Evolutionary conservation across 768 basidiomycete species (phyloP).

Genomic region (Suillus brevipes): DNA sequence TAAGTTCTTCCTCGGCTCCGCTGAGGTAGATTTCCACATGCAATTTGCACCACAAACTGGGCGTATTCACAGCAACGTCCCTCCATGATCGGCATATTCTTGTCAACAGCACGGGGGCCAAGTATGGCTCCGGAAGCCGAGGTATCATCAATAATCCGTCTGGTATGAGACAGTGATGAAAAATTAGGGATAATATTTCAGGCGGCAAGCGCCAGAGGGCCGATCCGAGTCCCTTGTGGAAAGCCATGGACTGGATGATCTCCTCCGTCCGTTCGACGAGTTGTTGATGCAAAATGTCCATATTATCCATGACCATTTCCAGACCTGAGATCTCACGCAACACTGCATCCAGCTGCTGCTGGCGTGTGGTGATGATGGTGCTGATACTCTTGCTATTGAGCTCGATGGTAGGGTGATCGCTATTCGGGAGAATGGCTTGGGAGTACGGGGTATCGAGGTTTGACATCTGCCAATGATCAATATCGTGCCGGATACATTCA

Average conservation of each 20-base stretch:
- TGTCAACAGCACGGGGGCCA: constrained; percentile 40
- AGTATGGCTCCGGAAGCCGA: too few species aligned
- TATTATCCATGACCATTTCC: constrained; percentile 14
- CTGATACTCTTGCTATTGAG: constrained; percentile 14
- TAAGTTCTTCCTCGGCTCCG: too few species aligned
- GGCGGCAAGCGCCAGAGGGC: constrained; percentile 41
- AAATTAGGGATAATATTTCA: constrained; percentile 50
- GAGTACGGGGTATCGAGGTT: background rate
- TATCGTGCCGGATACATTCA: background rate
- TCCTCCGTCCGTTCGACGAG: constrained; percentile 15
- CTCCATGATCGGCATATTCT: constrained; percentile 46
- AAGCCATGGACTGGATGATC: constrained; percentile 18
- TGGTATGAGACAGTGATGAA: constrained; percentile 35
- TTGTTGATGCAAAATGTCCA: constrained; percentile 11
- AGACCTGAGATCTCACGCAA: constrained; percentile 16
- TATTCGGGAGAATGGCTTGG: background rate
- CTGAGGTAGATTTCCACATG: constrained; percentile 7
- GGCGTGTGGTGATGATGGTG: constrained; percentile 17
- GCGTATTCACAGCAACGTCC: constrained; percentile 36
- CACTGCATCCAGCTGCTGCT: constrained; percentile 17
- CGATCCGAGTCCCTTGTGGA: constrained; percentile 24
- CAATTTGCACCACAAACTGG: constrained; percentile 51
- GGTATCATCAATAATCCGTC: too few species aligned
- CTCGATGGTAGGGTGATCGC: constrained; percentile 16
- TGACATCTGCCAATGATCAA: background rate